Evolutionary conservation across 768 basidiomycete genomes (phyloP).

Genomic region (Dendrothele bispora): DNA sequence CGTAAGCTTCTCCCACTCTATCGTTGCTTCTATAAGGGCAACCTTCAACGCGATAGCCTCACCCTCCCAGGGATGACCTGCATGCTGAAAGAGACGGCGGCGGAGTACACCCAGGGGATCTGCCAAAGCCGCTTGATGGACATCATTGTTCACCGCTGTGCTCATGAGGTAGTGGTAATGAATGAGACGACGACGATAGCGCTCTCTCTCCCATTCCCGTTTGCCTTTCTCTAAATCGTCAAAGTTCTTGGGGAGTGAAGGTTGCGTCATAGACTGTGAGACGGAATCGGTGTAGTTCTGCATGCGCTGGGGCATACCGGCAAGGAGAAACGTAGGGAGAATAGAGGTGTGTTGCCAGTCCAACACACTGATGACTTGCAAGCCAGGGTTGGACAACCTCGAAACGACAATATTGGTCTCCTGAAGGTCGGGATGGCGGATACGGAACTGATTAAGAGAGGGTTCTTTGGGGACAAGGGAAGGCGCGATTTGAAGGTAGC

Average conservation of each 20-base stretch:
- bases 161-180: constrained; percentile 48
- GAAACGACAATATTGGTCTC: constrained; percentile 49
- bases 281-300: constrained; percentile 47
- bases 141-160: constrained; percentile 45
- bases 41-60: constrained; percentile 47
- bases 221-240: constrained; percentile 39
- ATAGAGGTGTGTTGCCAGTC: constrained; percentile 61
- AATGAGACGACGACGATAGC: constrained; percentile 46
- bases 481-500: constrained; percentile 47
- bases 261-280: constrained; percentile 37
- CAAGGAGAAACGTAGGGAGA: constrained; percentile 51
- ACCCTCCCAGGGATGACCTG: constrained; percentile 50
- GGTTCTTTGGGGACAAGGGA: constrained; percentile 43
- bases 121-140: constrained; percentile 38
- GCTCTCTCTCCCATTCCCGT: constrained; percentile 27
- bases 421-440: constrained; percentile 56
- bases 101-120: constrained; percentile 35
- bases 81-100: constrained; percentile 42
- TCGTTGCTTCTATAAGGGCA: constrained; percentile 42
- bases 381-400: constrained; percentile 42
- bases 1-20: constrained; percentile 42
- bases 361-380: constrained; percentile 40
- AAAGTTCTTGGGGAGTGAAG: constrained; percentile 43
- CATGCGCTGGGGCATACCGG: constrained; percentile 40
- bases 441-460: constrained; percentile 40